Evolutionary conservation across 2,329 filamentous ascomycete species (phyloP), one percentile per base, ranked within the genome.

Genomic region (Torrubiella hemipterigena): DNA sequence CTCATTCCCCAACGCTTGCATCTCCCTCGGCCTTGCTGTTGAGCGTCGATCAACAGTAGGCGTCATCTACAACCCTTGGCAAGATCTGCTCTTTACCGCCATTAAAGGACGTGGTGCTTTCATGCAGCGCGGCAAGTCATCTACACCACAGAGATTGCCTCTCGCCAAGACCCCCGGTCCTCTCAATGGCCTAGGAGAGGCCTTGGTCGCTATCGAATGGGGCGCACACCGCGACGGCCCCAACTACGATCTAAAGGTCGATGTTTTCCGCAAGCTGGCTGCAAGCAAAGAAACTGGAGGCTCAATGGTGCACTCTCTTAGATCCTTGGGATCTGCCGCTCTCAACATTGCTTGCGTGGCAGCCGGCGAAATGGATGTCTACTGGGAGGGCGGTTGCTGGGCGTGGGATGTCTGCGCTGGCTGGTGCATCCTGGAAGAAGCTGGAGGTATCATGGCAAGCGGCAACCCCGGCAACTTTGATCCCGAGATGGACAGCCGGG

Each of bases 311-410:
- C 82, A 87, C 49, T 73, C 70, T 8, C 51, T 89, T 35, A 63
- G 82, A n/a, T 73, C 66, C 21, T 55, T 84, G 38, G 82, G 82
- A 3, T 77, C 69, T 30, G 82, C 82, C 7, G 82, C 82, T 24
- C 58, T 89, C 44, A 87, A 87, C 51, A 54, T 87, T 13, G 83
- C 79, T 35, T 69, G 66, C 23, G 77, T 84, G 4, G 82, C 82
- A 3, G 69, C 73, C 8, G 82, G 82, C 0, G 67, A 75, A 50
- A 43, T 84, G 17, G 82, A 89, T 50, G 45, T 73, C 15, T 89
- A 84, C 51, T 89, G 82, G 82, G 82, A 89, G 56, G 81, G 78
- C 22, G 82, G 83, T 1, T 85, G 80, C 53, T 89, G 81, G 71
- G 80, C 81, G 2, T 89, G 82, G 82, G 82, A 89, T 51, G 82